Base-by-base conservation (phyloP, 1,284 basidiomycete genomes). In the Cyathus olla region DNA sequence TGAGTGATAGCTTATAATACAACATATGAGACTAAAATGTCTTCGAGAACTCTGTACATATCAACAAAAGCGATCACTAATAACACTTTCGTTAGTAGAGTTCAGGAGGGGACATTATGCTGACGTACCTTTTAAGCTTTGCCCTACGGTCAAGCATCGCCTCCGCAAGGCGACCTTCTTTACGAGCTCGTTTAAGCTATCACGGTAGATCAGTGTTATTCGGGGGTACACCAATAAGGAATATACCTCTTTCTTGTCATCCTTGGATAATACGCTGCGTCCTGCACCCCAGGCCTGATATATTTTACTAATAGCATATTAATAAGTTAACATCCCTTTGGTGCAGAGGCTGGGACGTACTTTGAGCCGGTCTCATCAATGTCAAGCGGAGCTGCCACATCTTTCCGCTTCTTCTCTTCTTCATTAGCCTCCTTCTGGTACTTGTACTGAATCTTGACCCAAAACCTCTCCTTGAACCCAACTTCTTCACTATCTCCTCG, bases 281-380 rank as follows among this genome's bases (percentile, higher is more conserved):
- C 95, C 94, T 11, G 92, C 92, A 22, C 95, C 95, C 94, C 96
- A 96, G 0, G 95, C 88, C 73, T 98, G 96, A 71, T 90, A 91
- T 60, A 92, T 73, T 60, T 86, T 89, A 74, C 95, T 97, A 53
- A 50, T 56, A 26, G 31, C 31, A 28, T 59, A 49, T n/a, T 66
- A 61, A 48, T 56, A 28, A 40, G 31, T 49, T n/a, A 60, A 50
- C 24, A 59, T n/a, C n/a, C 11, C 19, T 19, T 28, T 19, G 46
- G 47, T 19, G 31, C 57, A 37, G 50, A 21, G 13, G 55, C 48
- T 46, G 37, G 22, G 54, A 80, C 94, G 74, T 64, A 95, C 92
- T 95, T 93, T 50, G 87, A 82, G 52, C 81, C 78, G 17, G 84
- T 84, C 66, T 95, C 94, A 69, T 95, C 90, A 58, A 92, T 85